Conservation (phyloP, 306 rosid species). For the Alnus glutinosa region DNA sequence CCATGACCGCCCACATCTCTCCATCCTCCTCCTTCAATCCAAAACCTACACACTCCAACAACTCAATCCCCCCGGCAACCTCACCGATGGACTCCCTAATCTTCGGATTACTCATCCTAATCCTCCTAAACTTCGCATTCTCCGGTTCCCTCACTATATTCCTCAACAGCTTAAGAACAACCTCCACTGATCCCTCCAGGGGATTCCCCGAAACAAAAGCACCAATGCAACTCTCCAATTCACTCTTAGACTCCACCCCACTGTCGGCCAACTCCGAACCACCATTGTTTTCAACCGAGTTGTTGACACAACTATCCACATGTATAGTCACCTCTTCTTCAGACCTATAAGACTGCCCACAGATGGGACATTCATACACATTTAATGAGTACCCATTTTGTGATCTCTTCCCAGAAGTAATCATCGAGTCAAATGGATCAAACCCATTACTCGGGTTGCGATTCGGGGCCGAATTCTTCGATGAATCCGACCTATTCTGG, state of each 20-base stretch:
- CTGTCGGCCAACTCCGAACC: constrained; percentile 23
- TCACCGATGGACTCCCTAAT: constrained; percentile 74
- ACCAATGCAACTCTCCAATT: constrained; percentile 58
- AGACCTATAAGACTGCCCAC: constrained; percentile 60
- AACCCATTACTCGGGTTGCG: constrained; percentile 50
- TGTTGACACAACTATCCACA: constrained; percentile 61
- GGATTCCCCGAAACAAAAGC: constrained; percentile 68
- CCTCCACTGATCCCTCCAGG: constrained; percentile 60
- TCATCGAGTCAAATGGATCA: constrained; percentile 82
- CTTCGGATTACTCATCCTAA: constrained; percentile 83
- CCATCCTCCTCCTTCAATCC: constrained; percentile 69
- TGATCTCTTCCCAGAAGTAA: constrained; percentile 74
- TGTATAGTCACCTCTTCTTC: constrained; percentile 82
- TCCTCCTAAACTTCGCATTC: constrained; percentile 75
- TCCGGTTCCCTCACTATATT: constrained; percentile 81
- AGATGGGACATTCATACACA: constrained; percentile 78
- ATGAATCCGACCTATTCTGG: constrained; percentile 17
- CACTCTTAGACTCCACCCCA: constrained; percentile 33
- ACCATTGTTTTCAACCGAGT: constrained; percentile 21
- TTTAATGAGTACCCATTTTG: constrained; percentile 59
- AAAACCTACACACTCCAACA: constrained; percentile 75
- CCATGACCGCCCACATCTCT: constrained; percentile 90
- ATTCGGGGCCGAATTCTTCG: constrained; percentile 26
- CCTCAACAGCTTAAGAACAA: constrained; percentile 66
- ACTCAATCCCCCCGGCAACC: constrained; percentile 74